phyloP scores from a whole-genome alignment of 139 green algal genomes.

The Micromonas pusilla region DNA sequence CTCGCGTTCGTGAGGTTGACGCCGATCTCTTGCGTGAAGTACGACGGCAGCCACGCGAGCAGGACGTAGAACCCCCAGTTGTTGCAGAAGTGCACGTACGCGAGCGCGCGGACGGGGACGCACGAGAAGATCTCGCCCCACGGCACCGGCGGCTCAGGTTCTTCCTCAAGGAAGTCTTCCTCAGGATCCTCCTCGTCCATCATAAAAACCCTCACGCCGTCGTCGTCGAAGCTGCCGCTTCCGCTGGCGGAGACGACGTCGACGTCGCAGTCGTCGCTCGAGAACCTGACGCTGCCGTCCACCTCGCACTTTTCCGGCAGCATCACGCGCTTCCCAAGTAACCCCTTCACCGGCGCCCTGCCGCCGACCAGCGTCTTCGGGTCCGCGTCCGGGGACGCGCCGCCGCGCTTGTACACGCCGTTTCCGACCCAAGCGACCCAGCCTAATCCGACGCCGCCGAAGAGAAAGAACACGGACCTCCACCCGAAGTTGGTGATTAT shows the following conservation, averaged over 20 bases:
- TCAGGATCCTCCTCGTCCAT: too few relatives aligned
- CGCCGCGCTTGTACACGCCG: not conserved
- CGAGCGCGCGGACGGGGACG: slow-evolving; percentile 64
- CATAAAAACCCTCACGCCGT: too few relatives aligned
- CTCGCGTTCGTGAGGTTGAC: slow-evolving; percentile 26
- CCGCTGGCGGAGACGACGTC: too few relatives aligned
- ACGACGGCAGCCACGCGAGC: slow-evolving; percentile 94
- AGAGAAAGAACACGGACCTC: slow-evolving; percentile 80
- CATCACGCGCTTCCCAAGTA: not conserved
- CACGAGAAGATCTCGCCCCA: slow-evolving; percentile 77
- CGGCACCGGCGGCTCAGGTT: slow-evolving; percentile 48
- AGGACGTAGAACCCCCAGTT: slow-evolving; percentile 96
- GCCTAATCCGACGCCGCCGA: slow-evolving; percentile 67
- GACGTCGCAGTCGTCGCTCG: too few relatives aligned
- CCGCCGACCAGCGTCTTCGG: not conserved
- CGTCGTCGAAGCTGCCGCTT: too few relatives aligned
- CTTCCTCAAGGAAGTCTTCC: not conserved
- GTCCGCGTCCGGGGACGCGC: not conserved
- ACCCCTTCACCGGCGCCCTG: not conserved
- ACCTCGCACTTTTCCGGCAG: too few relatives aligned
- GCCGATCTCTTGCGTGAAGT: slow-evolving; percentile 78
- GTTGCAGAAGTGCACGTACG: slow-evolving; percentile 91
- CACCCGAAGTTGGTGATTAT: slow-evolving; percentile 75
- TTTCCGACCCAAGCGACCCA: slow-evolving; percentile 53
- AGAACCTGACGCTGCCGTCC: too few relatives aligned